Conservation (phyloP, 345 rosid species). For the Eucalyptus rudis region DNA sequence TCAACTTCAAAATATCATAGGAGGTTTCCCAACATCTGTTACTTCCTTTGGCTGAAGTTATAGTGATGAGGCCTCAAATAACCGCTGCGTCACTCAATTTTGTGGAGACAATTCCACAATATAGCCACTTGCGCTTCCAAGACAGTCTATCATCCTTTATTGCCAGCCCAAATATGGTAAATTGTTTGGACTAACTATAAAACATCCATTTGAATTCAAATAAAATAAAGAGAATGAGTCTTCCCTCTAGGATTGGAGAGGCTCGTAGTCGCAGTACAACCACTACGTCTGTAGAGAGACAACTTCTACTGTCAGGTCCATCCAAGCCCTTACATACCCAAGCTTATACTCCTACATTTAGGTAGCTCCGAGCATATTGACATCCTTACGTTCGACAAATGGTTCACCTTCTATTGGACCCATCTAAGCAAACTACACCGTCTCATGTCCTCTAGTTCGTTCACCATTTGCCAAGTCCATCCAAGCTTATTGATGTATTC, state of each 20-base stretch:
- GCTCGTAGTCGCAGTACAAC: neutral
- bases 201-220: neutral
- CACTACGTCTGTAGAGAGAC: neutral
- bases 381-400: neutral
- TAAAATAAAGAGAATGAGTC: neutral
- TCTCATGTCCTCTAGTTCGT: neutral
- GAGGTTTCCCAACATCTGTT: neutral
- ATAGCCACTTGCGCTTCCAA: neutral
- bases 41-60: neutral
- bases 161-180: neutral
- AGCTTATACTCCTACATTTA: neutral
- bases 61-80: neutral
- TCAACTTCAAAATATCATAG: neutral
- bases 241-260: neutral
- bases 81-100: neutral
- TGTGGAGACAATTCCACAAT: neutral
- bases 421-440: neutral
- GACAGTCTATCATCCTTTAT: neutral
- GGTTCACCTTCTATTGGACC: neutral
- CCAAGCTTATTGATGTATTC: neutral
- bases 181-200: neutral
- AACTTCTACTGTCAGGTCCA: neutral
- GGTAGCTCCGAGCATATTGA: neutral
- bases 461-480: neutral
- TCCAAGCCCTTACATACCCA: neutral